Percentiles rank a stretch among this genome's conserved stretches.
phyloP scores from a whole-genome alignment of 352 stramenopile species.

The Sclerospora graminicola region DNA sequence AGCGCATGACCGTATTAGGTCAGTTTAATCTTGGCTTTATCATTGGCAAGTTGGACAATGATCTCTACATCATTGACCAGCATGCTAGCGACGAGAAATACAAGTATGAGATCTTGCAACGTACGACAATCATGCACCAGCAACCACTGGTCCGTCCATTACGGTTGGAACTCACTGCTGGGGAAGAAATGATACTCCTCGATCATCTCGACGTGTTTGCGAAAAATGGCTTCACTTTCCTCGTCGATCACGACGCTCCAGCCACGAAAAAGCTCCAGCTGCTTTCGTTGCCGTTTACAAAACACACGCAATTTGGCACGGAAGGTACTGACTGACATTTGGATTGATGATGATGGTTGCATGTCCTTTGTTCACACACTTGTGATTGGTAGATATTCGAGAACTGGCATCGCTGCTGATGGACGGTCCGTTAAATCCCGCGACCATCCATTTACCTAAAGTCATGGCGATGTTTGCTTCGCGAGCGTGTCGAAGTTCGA shows the following conservation, averaged over 20 bases:
- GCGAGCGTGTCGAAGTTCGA: too few species aligned
- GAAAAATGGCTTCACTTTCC: constrained; percentile 90
- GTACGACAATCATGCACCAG: constrained; percentile 89
- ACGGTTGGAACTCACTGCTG: too few species aligned
- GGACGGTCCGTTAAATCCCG: too few species aligned
- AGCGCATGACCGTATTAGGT: constrained; percentile 87
- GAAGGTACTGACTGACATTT: constrained; percentile 72
- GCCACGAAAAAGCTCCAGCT: constrained; percentile 36
- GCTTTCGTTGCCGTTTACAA: too few species aligned
- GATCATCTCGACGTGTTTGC: constrained; percentile 92
- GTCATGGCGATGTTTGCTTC: too few species aligned
- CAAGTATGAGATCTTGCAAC: too few species aligned
- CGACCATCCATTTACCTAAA: too few species aligned
- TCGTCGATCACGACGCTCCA: constrained; percentile 34
- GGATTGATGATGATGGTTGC: constrained; percentile 96
- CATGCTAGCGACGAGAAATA: constrained; percentile 98
- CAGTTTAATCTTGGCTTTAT: constrained; percentile 99
- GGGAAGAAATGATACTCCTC: constrained; percentile 91
- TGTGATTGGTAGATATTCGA: constrained; percentile 96
- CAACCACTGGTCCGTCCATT: constrained; percentile 91
- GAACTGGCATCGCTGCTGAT: too few species aligned
- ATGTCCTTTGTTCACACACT: constrained; percentile 88
- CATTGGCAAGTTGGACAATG: too few species aligned
- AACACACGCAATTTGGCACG: too few species aligned
- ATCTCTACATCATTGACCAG: constrained; percentile 99